Evolutionary conservation across 768 basidiomycete species (phyloP).

Genomic region (Galerina sulciceps): DNA sequence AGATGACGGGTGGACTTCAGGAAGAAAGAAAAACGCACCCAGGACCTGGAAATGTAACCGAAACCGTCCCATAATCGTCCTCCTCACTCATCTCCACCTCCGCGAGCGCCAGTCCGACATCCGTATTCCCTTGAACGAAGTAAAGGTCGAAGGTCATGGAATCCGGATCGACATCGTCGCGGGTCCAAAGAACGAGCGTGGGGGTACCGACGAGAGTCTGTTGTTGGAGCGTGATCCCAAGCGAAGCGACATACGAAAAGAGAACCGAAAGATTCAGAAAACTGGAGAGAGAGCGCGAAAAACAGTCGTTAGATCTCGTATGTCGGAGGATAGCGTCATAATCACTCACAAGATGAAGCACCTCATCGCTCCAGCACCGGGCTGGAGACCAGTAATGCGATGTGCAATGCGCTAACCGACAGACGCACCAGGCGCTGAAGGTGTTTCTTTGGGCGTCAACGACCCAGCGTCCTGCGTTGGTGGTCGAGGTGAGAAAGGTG

Average conservation of each 20-base stretch:
- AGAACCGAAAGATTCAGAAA: background rate
- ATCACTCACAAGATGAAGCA: slow-evolving; percentile 14
- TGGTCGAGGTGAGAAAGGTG: background rate
- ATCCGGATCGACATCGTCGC: background rate
- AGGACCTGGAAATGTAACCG: slow-evolving; percentile 16
- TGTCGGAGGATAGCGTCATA: too few relatives aligned
- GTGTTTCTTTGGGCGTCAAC: slow-evolving; percentile 14
- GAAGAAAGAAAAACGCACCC: slow-evolving; percentile 21
- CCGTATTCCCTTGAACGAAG: slow-evolving; percentile 15
- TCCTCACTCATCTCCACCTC: slow-evolving; percentile 7
- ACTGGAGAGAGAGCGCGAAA: background rate
- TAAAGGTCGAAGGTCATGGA: slow-evolving; percentile 15
- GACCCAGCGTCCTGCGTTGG: slow-evolving; percentile 11
- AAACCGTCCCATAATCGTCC: slow-evolving; percentile 6
- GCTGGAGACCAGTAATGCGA: slow-evolving; percentile 18
- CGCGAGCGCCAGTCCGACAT: slow-evolving; percentile 19
- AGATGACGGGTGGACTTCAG: too few relatives aligned
- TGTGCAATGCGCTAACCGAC: slow-evolving; percentile 10
- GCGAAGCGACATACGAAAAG: background rate
- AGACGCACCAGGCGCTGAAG: slow-evolving; percentile 25
- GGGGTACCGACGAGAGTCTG: slow-evolving; percentile 9
- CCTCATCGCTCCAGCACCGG: slow-evolving; percentile 24
- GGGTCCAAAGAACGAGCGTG: slow-evolving; percentile 15
- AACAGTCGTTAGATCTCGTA: background rate
- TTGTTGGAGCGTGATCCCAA: slow-evolving; percentile 15